Evolutionary conservation across 179 eudicot genomes (phyloP).

Genomic region (Sideroxylon spinosum): DNA sequence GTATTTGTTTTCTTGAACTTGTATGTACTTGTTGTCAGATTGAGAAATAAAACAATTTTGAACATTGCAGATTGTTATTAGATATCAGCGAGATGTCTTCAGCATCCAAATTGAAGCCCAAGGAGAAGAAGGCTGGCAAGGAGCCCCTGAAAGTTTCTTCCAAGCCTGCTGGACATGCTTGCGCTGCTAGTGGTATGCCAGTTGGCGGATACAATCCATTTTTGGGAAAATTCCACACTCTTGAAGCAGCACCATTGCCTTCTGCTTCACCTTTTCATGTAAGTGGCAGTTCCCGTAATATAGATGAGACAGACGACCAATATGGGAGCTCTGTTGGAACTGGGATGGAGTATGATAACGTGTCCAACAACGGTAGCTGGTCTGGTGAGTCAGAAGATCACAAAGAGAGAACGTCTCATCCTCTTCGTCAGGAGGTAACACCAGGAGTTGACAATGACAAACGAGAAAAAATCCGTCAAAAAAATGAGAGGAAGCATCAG

Average conservation of each 20-base stretch:
- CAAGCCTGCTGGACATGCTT: conserved; percentile 47
- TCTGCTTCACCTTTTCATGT: conserved; percentile 41
- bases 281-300: conserved; percentile 65
- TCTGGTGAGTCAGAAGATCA: conserved; percentile 89
- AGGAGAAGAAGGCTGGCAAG: conserved; percentile 50
- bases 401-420: conserved; percentile 52
- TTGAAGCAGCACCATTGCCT: conserved; percentile 48
- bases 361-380: conserved; percentile 72
- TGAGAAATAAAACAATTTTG: background rate
- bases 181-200: conserved; percentile 40
- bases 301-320: conserved; percentile 69
- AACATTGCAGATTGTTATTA: conserved; percentile 4
- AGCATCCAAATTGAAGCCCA: conserved; percentile 44
- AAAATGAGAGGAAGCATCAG: conserved; percentile 83
- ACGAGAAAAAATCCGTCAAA: conserved; percentile 77
- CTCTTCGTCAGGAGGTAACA: conserved; percentile 44
- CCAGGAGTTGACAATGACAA: conserved; percentile 78
- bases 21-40: background rate
- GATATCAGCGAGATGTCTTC: conserved; percentile 50
- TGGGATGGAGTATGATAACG: conserved; percentile 62
- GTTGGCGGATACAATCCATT: conserved; percentile 75
- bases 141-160: conserved; percentile 54
- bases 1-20: background rate
- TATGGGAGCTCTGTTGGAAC: conserved; percentile 50
- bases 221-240: conserved; percentile 63